These are phyloP conservation scores for Macrophomina phaseolina DNA, from an alignment of 2,329 filamentous ascomycete genomes.

Conservation along the genomic window DNA sequence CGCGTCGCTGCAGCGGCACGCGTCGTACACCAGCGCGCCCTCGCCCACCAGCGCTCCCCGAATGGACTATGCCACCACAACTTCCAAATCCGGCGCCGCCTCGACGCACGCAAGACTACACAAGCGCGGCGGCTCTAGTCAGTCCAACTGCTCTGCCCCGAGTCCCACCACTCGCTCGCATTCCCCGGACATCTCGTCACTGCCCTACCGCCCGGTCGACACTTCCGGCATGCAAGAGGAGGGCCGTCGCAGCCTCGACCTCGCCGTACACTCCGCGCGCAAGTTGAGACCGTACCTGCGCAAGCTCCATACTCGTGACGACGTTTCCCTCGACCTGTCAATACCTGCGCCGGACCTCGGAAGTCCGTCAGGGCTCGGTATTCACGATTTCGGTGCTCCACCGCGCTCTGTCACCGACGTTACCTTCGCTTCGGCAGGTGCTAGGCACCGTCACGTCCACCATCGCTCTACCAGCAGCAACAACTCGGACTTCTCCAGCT, in stretches of 20 bases:
- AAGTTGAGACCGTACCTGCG: slow-evolving; percentile 63
- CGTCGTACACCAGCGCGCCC: slow-evolving; percentile 25
- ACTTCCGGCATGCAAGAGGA: slow-evolving; percentile 24
- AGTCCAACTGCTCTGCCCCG: slow-evolving; percentile 46
- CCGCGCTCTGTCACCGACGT: slow-evolving; percentile 51
- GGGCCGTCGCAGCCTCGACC: slow-evolving; percentile 30
- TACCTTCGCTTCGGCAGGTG: slow-evolving; percentile 47
- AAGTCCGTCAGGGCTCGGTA: slow-evolving; percentile 57
- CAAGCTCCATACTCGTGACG: slow-evolving; percentile 58
- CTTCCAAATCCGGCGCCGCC: slow-evolving; percentile 15
- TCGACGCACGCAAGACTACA: slow-evolving; percentile 47
- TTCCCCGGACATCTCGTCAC: slow-evolving; percentile 27
- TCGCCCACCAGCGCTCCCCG: slow-evolving; percentile 13
- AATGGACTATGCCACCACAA: slow-evolving; percentile 17
- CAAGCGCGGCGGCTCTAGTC: slow-evolving; percentile 40
- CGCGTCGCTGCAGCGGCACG: slow-evolving; percentile 19
- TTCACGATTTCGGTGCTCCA: slow-evolving; percentile 53
- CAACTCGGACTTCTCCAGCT: slow-evolving; percentile 59
- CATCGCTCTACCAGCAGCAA: slow-evolving; percentile 60
- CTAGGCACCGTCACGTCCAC: slow-evolving; percentile 50
- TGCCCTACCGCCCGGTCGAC: slow-evolving; percentile 24
- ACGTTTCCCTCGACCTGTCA: slow-evolving; percentile 59
- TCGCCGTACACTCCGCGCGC: slow-evolving; percentile 34
- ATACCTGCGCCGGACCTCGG: slow-evolving; percentile 62
- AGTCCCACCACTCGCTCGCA: slow-evolving; percentile 40